Evolutionary conservation across 768 basidiomycete genomes (phyloP), one percentile per base, ranked within the genome.

Genomic region (Mrakia frigida): DNA sequence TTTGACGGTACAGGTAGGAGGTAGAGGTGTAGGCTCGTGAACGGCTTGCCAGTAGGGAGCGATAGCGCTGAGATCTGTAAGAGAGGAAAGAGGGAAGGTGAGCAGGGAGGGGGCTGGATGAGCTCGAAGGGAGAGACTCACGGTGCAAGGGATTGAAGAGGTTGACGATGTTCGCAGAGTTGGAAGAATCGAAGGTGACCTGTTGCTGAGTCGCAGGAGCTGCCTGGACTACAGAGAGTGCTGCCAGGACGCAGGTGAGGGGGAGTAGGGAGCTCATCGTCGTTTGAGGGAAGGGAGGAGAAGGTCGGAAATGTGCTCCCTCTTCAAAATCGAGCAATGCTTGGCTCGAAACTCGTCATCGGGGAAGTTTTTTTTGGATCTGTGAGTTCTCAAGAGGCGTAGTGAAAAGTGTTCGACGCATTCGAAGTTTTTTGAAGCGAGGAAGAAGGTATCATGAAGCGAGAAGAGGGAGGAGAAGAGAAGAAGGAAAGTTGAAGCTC

Each of bases 31-130:
- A 14, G 82, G 81, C 53, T 81, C 73, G 31, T 81, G 75, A 16
- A 78, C 78, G 0, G 83, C 82, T 56, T 82, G 80, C 74, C 79
- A 83, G 79, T 81, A 84, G 14, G 83, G 83, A 13, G 82, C 82
- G 76, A 84, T 82, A 39, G 83, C 83, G n/a, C 82, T 82, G 28
- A 84, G 79, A 74, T 84, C 82, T 65, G 3, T 16, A 5, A 14
- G 18, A 50, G 18, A 74, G 63, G n/a, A 41, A 35, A n/a, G 14
- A 21, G 21, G 11, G 35, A 18, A 68, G 39, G 25, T 1, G 23
- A 53, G 23, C 25, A 25, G 13, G 46, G 9, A 9, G 46, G 46
- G 43, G 46, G 46, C 46, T 50, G 46, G 46, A 21, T 3, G 46
- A 56, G 56, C 50, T 18, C 14, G 56, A 56, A 0, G 56, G 10